Base-by-base conservation (phyloP, 225 moss, liverwort and hornwort genomes). In the Thuidium tamariscinum region DNA sequence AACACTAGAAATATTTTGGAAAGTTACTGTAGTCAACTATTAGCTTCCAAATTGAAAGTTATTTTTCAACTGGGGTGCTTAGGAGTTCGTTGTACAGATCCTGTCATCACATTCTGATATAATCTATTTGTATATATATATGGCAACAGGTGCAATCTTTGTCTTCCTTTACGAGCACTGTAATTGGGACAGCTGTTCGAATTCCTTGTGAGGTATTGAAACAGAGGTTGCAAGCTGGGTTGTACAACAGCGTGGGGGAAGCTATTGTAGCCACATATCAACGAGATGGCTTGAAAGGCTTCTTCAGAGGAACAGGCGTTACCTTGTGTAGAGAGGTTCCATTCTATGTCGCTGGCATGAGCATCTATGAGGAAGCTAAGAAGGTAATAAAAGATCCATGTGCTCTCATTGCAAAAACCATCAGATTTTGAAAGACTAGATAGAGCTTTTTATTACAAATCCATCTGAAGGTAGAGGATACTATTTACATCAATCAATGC, bases 131-230 rank as follows among this genome's bases (percentile, higher is more conserved):
- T 14, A 1, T 73, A 9, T 37, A 13, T 57, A 30, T 60, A 52
- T 77, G 81, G 65, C 77, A 71, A 86, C 89, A 94, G 92, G 91
- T 92, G 83, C 94, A 93, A 41, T 93, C 93, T 73, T 49, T 94
- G 70, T 93, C 94, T 52, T 94, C 94, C 64, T 94, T 94, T 78
- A 93, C 92, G 54, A 94, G 93, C 90, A 90, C 94, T 64, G 93
- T 93, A 34, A 93, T 94, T 21, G 93, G 94, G 34, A 94, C 94
- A 59, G 93, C 94, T 81, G 92, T 93, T n/a, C 85, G 93, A 82
- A 94, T 93, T n/a, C 92, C 94, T 20, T 93, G 94, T 61, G 93
- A 94, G 63, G 94, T 94, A 62, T 87, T 94, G 84, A 94, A 94
- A 74, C 94, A 94, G 87, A 82, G 94, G 74, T 64, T 94, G 79